Percentiles rank a stretch among this genome's conserved stretches.
These are phyloP conservation scores for Xylaria intraflava DNA, from an alignment of 495 filamentous ascomycete genomes.

Conservation along the genomic window DNA sequence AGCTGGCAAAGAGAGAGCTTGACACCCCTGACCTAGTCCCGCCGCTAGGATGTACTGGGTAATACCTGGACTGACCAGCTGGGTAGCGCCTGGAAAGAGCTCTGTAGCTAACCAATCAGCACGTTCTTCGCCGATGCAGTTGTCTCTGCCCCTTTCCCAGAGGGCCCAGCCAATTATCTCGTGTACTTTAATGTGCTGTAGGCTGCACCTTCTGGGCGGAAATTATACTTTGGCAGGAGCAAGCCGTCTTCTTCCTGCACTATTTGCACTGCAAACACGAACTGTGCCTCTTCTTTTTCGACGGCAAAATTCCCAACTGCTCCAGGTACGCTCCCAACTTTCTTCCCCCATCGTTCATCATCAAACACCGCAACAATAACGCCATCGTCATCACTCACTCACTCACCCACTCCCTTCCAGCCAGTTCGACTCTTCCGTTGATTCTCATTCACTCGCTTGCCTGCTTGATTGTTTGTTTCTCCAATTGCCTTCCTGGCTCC, in stretches of 20 bases:
- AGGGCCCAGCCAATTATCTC: constrained; percentile 23
- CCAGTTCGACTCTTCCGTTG: not conserved
- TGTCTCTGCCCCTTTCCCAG: constrained; percentile 6
- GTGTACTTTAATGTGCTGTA: constrained; percentile 29
- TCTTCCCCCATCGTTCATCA: constrained; percentile 12
- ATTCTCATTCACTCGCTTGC: not conserved
- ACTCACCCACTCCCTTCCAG: constrained; percentile 10
- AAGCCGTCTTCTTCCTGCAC: constrained; percentile 14
- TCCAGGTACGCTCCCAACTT: no score
- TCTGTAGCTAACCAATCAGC: constrained; percentile 5
- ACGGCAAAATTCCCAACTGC: constrained; percentile 23
- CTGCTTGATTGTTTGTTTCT: constrained; percentile 18
- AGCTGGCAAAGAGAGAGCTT: constrained; percentile 9
- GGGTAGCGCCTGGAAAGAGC: not conserved
- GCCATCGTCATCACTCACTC: constrained; percentile 15
- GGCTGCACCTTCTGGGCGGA: constrained; percentile 36
- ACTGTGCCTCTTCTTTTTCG: constrained; percentile 24
- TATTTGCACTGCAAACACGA: constrained; percentile 18
- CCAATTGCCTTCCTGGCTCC: constrained; percentile 28
- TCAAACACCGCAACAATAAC: constrained; percentile 25
- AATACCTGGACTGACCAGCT: no score
- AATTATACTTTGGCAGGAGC: constrained; percentile 45
- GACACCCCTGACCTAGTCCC: not conserved
- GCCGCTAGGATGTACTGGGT: no score
- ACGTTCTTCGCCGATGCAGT: not conserved